Conservation (phyloP, 176 grass and related monocot genomes). For the Avena atlantica region DNA sequence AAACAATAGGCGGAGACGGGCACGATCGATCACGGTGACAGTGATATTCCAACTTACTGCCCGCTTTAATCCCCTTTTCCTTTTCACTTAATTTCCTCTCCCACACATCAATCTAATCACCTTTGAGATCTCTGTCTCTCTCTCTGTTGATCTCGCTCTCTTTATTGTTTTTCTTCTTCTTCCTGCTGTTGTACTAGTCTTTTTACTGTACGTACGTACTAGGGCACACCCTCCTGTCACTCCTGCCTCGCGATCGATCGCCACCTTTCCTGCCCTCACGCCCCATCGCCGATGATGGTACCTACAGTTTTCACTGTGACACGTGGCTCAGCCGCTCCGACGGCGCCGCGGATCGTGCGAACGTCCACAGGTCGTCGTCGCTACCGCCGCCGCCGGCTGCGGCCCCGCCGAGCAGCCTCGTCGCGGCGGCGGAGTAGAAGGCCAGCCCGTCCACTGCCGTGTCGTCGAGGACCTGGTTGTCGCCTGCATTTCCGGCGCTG, state of each 20-base stretch:
- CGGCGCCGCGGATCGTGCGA: slow-evolving; percentile 56
- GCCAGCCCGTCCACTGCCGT: slow-evolving; percentile 38
- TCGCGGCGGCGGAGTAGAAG: slow-evolving; percentile 54
- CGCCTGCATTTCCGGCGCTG: background rate
- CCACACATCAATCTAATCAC: slow-evolving; percentile 54
- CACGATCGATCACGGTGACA: slow-evolving; percentile 41
- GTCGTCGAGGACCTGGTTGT: background rate
- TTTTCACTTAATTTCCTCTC: slow-evolving; percentile 40
- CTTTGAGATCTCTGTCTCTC: slow-evolving; percentile 44
- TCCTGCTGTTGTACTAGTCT: slow-evolving; percentile 6
- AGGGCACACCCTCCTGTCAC: slow-evolving; percentile 13
- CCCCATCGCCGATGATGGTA: background rate
- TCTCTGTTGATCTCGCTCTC: slow-evolving; percentile 39
- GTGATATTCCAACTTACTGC: slow-evolving; percentile 61
- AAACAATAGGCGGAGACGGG: slow-evolving; percentile 29
- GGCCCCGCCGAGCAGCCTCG: slow-evolving; percentile 37
- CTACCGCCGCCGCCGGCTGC: background rate
- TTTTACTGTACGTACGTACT: slow-evolving; percentile 42
- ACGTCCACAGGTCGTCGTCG: slow-evolving; percentile 91
- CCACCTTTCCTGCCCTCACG: slow-evolving; percentile 11
- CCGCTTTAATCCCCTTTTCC: slow-evolving; percentile 26
- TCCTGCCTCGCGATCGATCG: background rate
- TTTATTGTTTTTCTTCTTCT: slow-evolving; percentile 10
- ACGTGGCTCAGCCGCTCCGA: slow-evolving; percentile 54
- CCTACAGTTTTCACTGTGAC: slow-evolving; percentile 39